Conservation (phyloP, 148 eudicot genomes). For the Pouteria glomerata region DNA sequence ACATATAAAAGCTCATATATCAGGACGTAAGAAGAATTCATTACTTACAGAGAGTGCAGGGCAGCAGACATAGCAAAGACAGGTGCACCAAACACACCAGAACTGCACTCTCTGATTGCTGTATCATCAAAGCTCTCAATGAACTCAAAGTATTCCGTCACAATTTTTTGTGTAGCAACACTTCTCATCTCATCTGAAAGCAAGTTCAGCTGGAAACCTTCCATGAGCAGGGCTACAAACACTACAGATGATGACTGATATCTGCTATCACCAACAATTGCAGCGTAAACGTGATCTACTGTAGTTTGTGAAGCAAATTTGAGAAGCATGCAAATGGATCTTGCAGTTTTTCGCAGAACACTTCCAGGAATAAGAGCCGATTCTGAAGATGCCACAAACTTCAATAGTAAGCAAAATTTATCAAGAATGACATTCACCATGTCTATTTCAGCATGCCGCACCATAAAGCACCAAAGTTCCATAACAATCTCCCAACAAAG, state of each 20-base stretch:
- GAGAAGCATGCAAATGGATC: slow-evolving; percentile 63
- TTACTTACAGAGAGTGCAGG: slow-evolving; percentile 68
- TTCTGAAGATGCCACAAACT: slow-evolving; percentile 40
- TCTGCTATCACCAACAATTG: slow-evolving; percentile 31
- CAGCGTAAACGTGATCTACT: slow-evolving; percentile 57
- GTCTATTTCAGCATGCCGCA: slow-evolving; percentile 66
- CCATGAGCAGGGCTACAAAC: slow-evolving; percentile 65
- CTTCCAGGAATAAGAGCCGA: slow-evolving; percentile 39
- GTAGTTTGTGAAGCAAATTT: slow-evolving; percentile 36
- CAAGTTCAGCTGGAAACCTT: slow-evolving; percentile 70
- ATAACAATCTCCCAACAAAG: slow-evolving; percentile 72
- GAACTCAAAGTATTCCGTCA: slow-evolving; percentile 55
- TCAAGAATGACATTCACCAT: slow-evolving; percentile 44
- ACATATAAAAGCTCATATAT: neutral
- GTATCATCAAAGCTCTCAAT: slow-evolving; percentile 40
- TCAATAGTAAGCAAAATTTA: slow-evolving; percentile 62
- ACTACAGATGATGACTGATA: slow-evolving; percentile 38
- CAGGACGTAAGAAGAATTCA: slow-evolving; percentile 1
- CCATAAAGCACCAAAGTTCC: slow-evolving; percentile 83
- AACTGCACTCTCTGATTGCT: slow-evolving; percentile 25
- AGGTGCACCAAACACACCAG: slow-evolving; percentile 46
- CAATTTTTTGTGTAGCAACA: slow-evolving; percentile 43
- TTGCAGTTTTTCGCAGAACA: slow-evolving; percentile 59
- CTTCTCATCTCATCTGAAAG: slow-evolving; percentile 53
- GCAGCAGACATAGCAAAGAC: slow-evolving; percentile 59